Percentiles rank a stretch among this genome's conserved stretches.
Evolutionary conservation across 176 grass and related monocot species (phyloP).

Genomic region (Lolium rigidum): DNA sequence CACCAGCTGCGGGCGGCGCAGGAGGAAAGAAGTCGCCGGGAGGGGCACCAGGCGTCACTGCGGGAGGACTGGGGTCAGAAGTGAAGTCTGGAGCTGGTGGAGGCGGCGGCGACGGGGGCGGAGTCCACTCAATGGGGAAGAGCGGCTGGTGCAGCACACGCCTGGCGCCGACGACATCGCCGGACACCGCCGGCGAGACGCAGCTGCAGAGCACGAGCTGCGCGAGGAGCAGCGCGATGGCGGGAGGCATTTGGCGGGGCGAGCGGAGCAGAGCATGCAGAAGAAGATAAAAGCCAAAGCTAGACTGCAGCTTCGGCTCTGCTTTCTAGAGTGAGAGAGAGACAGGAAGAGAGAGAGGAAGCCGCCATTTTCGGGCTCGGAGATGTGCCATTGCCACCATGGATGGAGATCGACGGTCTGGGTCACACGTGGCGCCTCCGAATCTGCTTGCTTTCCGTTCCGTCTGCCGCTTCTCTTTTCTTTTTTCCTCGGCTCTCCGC

Average conservation of each 20-base stretch:
- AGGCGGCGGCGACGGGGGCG: constrained; percentile 64
- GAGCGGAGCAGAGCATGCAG: background rate
- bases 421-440: constrained; percentile 57
- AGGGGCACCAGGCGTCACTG: constrained; percentile 31
- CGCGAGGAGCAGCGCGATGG: constrained; percentile 32
- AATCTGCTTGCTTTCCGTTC: constrained; percentile 52
- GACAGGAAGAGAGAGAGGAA: background rate
- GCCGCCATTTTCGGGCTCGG: constrained; percentile 52
- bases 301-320: background rate
- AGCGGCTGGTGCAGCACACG: constrained; percentile 86
- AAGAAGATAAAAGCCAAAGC: background rate
- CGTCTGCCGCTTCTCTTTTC: constrained; percentile 30
- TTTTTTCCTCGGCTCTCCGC: background rate
- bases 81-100: constrained; percentile 65
- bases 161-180: constrained; percentile 23
- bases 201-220: constrained; percentile 23
- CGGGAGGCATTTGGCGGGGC: constrained; percentile 45
- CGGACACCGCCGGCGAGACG: background rate
- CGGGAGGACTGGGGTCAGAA: constrained; percentile 51
- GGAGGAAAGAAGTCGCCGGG: constrained; percentile 63
- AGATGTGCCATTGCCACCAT: background rate
- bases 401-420: constrained; percentile 42
- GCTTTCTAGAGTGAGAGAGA: constrained; percentile 48
- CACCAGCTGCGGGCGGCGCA: constrained; percentile 30
- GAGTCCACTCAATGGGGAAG: constrained; percentile 89